Conservation (phyloP, 331 rosid species). For the Saraca asoca region DNA sequence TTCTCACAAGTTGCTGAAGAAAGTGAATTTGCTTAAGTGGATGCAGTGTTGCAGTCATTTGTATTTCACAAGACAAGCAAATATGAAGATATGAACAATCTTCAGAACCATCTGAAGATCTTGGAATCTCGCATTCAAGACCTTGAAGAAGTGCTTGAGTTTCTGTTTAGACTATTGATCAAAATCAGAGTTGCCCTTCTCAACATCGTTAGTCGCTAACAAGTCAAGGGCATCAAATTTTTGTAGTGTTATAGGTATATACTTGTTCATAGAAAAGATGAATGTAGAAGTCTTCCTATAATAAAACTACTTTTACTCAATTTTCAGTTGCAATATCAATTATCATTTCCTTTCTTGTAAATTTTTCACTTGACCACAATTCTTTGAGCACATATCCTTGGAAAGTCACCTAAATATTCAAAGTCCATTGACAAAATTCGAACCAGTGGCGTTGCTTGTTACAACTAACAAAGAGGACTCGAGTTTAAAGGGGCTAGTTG, state of each 20-base stretch:
- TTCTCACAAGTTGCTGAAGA: constrained; percentile 20
- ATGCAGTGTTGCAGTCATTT: constrained; percentile 39
- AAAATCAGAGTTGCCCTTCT: constrained; percentile 75
- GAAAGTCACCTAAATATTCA: too few species aligned
- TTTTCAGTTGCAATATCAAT: too few species aligned
- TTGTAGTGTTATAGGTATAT: background rate
- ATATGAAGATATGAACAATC: constrained; percentile 15
- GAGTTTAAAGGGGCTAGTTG: too few species aligned
- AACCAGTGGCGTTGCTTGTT: too few species aligned
- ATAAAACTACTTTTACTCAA: too few species aligned
- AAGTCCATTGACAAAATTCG: too few species aligned
- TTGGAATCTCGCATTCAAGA: constrained; percentile 36
- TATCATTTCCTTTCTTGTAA: too few species aligned
- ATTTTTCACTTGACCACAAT: too few species aligned
- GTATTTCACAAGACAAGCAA: constrained; percentile 21
- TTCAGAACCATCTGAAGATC: constrained; percentile 33
- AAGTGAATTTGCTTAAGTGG: constrained; percentile 43
- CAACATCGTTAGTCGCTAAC: constrained; percentile 52
- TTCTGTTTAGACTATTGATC: constrained; percentile 51
- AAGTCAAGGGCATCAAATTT: constrained; percentile 14
- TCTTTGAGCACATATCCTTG: too few species aligned
- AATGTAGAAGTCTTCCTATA: too few species aligned
- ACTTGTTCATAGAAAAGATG: too few species aligned
- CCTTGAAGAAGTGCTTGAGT: constrained; percentile 43
- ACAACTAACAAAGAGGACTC: too few species aligned